phyloP scores from a whole-genome alignment of 2,329 filamentous ascomycete genomes.

The Sporothrix humicola region DNA sequence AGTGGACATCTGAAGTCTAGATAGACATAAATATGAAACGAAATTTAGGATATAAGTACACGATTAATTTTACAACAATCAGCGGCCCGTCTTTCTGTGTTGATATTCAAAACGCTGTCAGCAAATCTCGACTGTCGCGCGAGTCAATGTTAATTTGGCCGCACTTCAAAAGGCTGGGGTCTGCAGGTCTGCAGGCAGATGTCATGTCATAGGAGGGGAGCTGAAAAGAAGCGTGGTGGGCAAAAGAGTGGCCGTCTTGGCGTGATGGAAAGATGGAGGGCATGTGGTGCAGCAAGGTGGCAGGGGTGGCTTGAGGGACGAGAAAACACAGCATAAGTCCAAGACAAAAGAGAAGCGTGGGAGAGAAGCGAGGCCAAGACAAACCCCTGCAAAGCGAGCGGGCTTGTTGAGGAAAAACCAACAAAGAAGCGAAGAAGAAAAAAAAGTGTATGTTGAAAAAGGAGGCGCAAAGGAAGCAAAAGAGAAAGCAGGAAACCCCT shows the following conservation, averaged over 20 bases:
- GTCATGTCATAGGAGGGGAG: not conserved
- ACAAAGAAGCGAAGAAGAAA: not conserved
- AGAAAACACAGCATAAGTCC: not conserved
- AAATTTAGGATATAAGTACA: no score
- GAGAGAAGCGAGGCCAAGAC: not conserved
- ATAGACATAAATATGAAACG: no score
- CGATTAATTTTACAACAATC: no score
- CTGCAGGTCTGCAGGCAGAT: not conserved
- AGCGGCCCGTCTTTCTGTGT: not conserved
- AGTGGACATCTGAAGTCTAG: no score
- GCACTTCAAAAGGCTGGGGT: not conserved
- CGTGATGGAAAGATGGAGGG: not conserved
- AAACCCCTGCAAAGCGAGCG: not conserved
- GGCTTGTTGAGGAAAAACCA: not conserved
- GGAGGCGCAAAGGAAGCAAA: not conserved
- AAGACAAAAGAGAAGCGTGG: not conserved
- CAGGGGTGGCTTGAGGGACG: not conserved
- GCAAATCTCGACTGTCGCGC: not conserved
- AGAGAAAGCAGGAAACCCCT: not conserved
- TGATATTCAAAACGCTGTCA: not conserved
- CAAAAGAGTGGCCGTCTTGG: slow-evolving; percentile 2
- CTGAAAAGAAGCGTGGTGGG: not conserved
- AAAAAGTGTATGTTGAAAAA: no score
- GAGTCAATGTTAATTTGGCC: not conserved
- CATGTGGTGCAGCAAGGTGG: not conserved